A percentile compares a stretch with the other conserved stretches of the same genome.
Conservation (phyloP, 2,329 filamentous ascomycete genomes). For the Penicillium sp. region DNA sequence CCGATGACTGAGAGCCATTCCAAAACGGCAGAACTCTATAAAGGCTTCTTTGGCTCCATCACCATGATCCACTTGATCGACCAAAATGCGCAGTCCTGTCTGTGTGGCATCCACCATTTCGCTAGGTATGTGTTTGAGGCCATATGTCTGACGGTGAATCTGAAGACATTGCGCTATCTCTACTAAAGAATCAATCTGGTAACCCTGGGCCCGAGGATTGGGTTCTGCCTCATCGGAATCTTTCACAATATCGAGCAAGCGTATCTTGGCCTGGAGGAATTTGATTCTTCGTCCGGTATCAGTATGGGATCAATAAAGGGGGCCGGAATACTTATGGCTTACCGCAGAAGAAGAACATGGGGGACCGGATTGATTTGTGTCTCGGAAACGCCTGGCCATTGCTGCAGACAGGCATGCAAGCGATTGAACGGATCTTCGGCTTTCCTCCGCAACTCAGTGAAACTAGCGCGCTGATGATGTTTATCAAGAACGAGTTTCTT, state of each 20-base stretch:
- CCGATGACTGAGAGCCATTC: constrained; percentile 25
- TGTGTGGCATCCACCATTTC: constrained; percentile 27
- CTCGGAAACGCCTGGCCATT: constrained; percentile 19
- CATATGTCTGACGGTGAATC: constrained; percentile 29
- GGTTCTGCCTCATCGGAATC: constrained; percentile 15
- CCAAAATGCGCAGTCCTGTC: constrained; percentile 22
- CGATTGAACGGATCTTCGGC: constrained; percentile 20
- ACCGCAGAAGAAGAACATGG: constrained; percentile 31
- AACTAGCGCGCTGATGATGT: constrained; percentile 2
- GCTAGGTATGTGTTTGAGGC: constrained; percentile 29
- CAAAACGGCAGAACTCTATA: constrained; percentile 28
- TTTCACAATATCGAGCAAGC: constrained; percentile 26
- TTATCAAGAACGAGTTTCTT: constrained; percentile 27
- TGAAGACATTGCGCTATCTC: constrained; percentile 29
- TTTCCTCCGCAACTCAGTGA: constrained; percentile 18
- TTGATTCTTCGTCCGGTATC: constrained; percentile 24
- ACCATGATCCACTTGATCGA: constrained; percentile 19
- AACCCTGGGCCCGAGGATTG: constrained; percentile 11
- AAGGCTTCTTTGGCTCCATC: constrained; percentile 26
- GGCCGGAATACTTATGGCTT: constrained; percentile 12
- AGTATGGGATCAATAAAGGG: constrained; percentile 5
- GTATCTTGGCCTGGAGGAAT: constrained; percentile 27
- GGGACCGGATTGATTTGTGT: constrained; percentile 23
- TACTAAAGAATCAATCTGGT: constrained; percentile 22
- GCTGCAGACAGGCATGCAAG: constrained; percentile 24